phyloP scores from a whole-genome alignment of 1,139 yeast species.

The Scheffersomyces stambukii region DNA sequence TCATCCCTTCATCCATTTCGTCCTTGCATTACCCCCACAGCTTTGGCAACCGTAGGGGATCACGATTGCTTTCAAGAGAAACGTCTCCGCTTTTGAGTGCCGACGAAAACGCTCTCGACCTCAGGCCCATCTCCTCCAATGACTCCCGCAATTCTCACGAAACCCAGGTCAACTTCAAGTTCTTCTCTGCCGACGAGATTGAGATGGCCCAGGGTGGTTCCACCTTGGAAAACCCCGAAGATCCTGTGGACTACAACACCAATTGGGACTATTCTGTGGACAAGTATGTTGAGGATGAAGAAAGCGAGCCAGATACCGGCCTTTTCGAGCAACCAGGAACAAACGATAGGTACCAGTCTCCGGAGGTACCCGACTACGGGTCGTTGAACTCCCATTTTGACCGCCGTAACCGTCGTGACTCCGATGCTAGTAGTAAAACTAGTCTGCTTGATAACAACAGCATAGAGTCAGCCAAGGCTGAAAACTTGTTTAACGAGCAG shows the following conservation, averaged over 20 bases:
- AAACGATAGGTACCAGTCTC: slow-evolving; percentile 7
- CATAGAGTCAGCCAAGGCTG: slow-evolving; percentile 14
- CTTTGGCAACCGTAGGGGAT: slow-evolving; percentile 29
- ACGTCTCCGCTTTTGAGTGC: slow-evolving; percentile 34
- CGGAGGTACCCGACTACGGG: slow-evolving; percentile 30
- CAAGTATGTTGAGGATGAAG: slow-evolving; percentile 39
- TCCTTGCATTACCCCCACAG: slow-evolving; percentile 76
- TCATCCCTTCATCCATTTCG: slow-evolving; percentile 85
- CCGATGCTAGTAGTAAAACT: slow-evolving; percentile 24
- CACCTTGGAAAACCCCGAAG: slow-evolving; percentile 59
- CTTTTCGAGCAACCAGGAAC: background rate
- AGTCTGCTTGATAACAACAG: too few species aligned
- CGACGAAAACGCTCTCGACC: slow-evolving; percentile 20
- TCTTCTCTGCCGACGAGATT: slow-evolving; percentile 79
- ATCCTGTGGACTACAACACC: slow-evolving; percentile 59
- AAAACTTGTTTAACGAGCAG: slow-evolving; percentile 26
- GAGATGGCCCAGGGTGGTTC: slow-evolving; percentile 87
- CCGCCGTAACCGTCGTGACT: slow-evolving; percentile 26
- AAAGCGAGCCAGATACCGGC: slow-evolving; percentile 1
- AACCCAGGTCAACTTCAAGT: slow-evolving; percentile 52
- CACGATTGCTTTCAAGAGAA: slow-evolving; percentile 27
- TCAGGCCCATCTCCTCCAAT: slow-evolving; percentile 26
- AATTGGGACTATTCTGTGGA: slow-evolving; percentile 59
- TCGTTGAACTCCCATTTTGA: slow-evolving; percentile 32
- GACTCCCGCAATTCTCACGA: slow-evolving; percentile 29